Base-by-base conservation (phyloP, 495 filamentous ascomycete species). In the Aspergillus nanangensis region DNA sequence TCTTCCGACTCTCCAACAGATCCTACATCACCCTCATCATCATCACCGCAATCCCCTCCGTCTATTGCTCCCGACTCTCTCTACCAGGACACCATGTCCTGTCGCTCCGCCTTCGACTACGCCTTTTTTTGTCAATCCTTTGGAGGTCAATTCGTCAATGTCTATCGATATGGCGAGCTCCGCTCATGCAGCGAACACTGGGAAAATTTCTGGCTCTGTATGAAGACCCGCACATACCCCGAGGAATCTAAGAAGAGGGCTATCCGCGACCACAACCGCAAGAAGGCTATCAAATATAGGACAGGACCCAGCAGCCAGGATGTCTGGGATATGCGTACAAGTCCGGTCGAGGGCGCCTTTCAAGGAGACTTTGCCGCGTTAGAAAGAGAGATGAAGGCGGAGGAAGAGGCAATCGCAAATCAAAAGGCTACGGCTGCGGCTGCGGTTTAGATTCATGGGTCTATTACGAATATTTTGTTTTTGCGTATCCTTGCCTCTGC, bases 81-180 rank as follows among this genome's bases (percentile, higher is more conserved):
- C 44, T 87, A 91, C 51, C 83, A 88, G 1, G 81, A 79, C 32
- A 82, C 70, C 48, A 90, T 96, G 82, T 92, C 86, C 60, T 98
- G 93, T 75, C 82, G 88, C 44, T 69, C 80, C 39, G 84, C 88
- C 58, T 98, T 98, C 75, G 93, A 98, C 74, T 75, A 79, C 41
- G 90, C 94, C 41, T 97, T 87, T 78, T 88, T 96, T 79, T 98
- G 93, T 77, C 86, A 93, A 57, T 91, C 88, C 0, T 75, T 94
- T 3, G 93, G 90, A 19, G 87, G 91, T 0, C 89, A 96, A 60
- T 93, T 91, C 69, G 75, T 82, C 50, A 79, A 84, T 51, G 72
- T 97, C 7, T 98, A 98, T 76, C 86, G 93, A 32, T 82, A 87
- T 63, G 93, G 93, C 44, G 65, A 61, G 32, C 51, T 93, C 37